A percentile compares a stretch with the other conserved stretches of the same genome.
Evolutionary conservation across 257 asterid genomes (phyloP).

Genomic region (Ilex aquifolium): DNA sequence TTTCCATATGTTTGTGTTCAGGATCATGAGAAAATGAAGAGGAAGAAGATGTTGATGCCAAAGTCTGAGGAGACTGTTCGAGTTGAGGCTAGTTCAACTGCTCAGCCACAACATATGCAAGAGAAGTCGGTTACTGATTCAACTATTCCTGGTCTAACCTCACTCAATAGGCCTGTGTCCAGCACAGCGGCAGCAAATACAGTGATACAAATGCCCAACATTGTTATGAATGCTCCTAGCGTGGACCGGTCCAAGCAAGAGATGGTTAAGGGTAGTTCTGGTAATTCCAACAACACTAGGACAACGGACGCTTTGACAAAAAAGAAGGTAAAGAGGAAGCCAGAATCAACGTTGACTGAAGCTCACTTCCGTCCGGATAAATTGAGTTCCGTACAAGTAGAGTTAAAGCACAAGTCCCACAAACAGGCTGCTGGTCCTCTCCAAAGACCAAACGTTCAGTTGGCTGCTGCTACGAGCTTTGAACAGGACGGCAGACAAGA

Average conservation of each 20-base stretch:
- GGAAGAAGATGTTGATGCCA: slow-evolving; percentile 48
- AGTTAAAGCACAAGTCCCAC: slow-evolving; percentile 35
- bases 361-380: slow-evolving; percentile 38
- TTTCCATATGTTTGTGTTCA: slow-evolving; percentile 11
- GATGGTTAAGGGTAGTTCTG: slow-evolving; percentile 39
- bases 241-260: slow-evolving; percentile 54
- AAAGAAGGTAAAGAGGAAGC: slow-evolving; percentile 67
- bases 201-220: slow-evolving; percentile 30
- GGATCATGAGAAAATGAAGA: slow-evolving; percentile 62
- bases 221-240: slow-evolving; percentile 26
- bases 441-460: slow-evolving; percentile 24
- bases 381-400: slow-evolving; percentile 23
- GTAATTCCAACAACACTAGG: slow-evolving; percentile 22
- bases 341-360: slow-evolving; percentile 30
- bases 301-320: slow-evolving; percentile 30
- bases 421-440: slow-evolving; percentile 22
- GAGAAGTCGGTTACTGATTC: slow-evolving; percentile 33
- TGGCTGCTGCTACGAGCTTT: slow-evolving; percentile 25
- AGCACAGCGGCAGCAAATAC: slow-evolving; percentile 28
- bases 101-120: slow-evolving; percentile 30
- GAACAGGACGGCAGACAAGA: slow-evolving; percentile 30
- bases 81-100: slow-evolving; percentile 27
- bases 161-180: slow-evolving; percentile 30
- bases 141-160: slow-evolving; percentile 21
- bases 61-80: slow-evolving; percentile 32